Evolutionary conservation across 768 basidiomycete genomes (phyloP).

Genomic region (Tulasnella sp.): DNA sequence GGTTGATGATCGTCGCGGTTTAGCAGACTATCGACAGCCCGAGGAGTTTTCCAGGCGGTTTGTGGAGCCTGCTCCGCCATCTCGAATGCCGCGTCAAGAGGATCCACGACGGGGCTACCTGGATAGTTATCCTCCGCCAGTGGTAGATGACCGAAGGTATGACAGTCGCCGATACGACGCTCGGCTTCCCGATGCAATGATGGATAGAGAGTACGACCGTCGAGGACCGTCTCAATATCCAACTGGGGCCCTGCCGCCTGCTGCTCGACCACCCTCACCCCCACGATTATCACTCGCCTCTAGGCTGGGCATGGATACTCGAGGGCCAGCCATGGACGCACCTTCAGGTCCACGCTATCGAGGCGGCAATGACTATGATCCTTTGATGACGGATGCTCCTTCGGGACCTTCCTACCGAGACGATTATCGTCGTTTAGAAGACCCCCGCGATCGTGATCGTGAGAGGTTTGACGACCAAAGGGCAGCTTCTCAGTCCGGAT

Average conservation of each 20-base stretch:
- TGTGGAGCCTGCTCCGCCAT: slow-evolving; percentile 14
- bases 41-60: background rate
- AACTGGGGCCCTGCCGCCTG: background rate
- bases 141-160: slow-evolving; percentile 24
- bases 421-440: slow-evolving; percentile 22
- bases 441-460: background rate
- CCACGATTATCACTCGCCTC: background rate
- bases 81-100: slow-evolving; percentile 6
- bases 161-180: slow-evolving; percentile 7
- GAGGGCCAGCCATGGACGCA: background rate
- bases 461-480: slow-evolving; percentile 15
- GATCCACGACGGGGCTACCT: slow-evolving; percentile 10
- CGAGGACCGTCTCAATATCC: slow-evolving; percentile 19
- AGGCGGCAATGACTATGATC: slow-evolving; percentile 4
- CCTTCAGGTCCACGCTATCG: slow-evolving; percentile 20
- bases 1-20: background rate
- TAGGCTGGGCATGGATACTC: background rate
- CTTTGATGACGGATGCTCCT: slow-evolving; percentile 1
- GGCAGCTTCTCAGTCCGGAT: background rate
- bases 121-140: slow-evolving; percentile 1
- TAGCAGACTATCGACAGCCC: background rate
- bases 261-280: background rate
- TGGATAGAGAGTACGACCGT: slow-evolving; percentile 15
- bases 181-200: slow-evolving; percentile 18
- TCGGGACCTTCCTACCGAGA: slow-evolving; percentile 6